These are phyloP conservation scores for Fusarium graminum DNA, from an alignment of 2,329 filamentous ascomycete species.

Conservation along the genomic window DNA sequence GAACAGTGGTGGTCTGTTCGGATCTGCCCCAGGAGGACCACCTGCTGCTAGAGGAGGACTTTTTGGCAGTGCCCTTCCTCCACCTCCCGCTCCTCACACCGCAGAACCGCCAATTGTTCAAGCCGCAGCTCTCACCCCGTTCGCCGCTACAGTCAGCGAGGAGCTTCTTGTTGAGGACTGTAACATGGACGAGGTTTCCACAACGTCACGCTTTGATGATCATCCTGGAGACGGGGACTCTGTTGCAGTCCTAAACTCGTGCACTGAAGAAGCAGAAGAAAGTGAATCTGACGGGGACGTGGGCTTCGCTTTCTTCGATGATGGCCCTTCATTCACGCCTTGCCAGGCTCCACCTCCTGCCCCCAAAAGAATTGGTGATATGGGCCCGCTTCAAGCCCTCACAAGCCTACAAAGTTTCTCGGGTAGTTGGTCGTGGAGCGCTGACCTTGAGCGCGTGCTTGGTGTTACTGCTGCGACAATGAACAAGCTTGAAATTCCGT, in stretches of 20 bases:
- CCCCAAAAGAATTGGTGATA: neutral
- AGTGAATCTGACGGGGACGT: constrained; percentile 2
- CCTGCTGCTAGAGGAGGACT: neutral
- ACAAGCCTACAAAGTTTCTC: constrained; percentile 64
- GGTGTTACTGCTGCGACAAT: constrained; percentile 33
- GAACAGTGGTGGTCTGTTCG: neutral
- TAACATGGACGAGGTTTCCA: constrained; percentile 15
- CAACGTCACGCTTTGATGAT: neutral
- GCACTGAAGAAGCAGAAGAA: neutral
- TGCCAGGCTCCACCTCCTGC: neutral
- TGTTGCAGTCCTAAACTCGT: too few relatives aligned
- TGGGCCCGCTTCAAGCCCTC: constrained; percentile 52
- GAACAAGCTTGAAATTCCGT: constrained; percentile 17
- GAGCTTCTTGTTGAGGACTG: neutral
- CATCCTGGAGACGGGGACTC: too few relatives aligned
- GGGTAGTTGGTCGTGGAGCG: constrained; percentile 52
- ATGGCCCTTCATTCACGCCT: neutral
- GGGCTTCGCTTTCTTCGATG: constrained; percentile 3
- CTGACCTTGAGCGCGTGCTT: constrained; percentile 48
- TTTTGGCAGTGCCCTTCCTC: neutral
- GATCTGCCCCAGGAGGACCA: neutral
- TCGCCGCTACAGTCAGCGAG: neutral
- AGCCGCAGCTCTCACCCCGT: constrained; percentile 5
- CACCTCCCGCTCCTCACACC: neutral
- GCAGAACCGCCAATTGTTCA: neutral